Conservation (phyloP, 441 rosid genomes). For the Populus trichocarpa region DNA sequence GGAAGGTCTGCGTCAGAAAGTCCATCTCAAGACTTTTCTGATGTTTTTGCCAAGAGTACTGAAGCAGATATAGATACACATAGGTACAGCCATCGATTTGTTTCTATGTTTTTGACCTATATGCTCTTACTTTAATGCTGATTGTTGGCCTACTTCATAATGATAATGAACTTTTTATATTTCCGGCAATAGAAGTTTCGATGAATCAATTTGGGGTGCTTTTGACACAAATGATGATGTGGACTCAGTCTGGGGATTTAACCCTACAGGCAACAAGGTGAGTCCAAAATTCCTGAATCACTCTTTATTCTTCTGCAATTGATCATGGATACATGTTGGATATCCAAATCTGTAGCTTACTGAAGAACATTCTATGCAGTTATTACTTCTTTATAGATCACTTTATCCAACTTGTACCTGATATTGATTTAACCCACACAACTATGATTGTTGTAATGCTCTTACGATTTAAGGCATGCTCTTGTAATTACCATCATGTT, state of each 20-base stretch:
- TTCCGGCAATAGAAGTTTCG: slow-evolving; percentile 54
- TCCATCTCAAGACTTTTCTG: slow-evolving; percentile 63
- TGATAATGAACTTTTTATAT: slow-evolving; percentile 8
- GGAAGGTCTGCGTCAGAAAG: slow-evolving; percentile 58
- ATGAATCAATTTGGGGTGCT: slow-evolving; percentile 92
- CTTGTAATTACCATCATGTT: background rate
- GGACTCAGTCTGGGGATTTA: slow-evolving; percentile 93
- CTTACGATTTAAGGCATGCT: background rate
- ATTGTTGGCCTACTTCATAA: background rate
- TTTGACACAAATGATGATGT: slow-evolving; percentile 85
- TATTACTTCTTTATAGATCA: background rate
- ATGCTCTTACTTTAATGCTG: background rate
- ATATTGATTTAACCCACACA: too few species aligned
- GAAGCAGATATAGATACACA: slow-evolving; percentile 63
- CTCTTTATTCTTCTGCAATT: slow-evolving; percentile 3
- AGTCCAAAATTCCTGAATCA: slow-evolving; percentile 23
- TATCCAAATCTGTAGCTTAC: background rate
- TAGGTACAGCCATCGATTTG: slow-evolving; percentile 28
- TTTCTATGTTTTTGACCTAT: slow-evolving; percentile 2
- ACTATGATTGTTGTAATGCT: background rate
- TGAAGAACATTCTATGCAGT: background rate
- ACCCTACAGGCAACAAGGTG: slow-evolving; percentile 63
- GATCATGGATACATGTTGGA: background rate
- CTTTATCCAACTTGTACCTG: background rate
- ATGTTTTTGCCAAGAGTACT: slow-evolving; percentile 52